A percentile compares a stretch with the other conserved stretches of the same genome.
Conservation (phyloP, 805 yeast species). For the Kuraishia cidri region DNA sequence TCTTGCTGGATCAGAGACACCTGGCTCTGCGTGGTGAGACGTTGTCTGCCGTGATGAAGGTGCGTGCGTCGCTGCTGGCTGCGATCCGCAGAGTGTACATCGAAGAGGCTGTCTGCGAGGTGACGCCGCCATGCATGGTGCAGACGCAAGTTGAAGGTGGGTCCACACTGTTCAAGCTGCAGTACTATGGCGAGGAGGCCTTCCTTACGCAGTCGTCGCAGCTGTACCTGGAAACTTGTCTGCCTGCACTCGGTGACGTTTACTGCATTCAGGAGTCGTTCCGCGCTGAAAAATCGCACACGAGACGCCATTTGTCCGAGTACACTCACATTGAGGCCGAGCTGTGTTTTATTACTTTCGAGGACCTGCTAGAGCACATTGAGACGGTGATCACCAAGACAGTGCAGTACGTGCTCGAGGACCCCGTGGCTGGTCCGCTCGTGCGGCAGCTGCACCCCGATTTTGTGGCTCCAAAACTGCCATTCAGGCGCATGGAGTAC, state of each 20-base stretch:
- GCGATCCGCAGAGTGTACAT: constrained; percentile 69
- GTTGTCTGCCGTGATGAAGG: constrained; percentile 86
- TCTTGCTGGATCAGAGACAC: constrained; percentile 91
- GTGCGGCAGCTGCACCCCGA: constrained; percentile 88
- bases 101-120: constrained; percentile 76
- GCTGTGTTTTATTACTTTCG: constrained; percentile 79
- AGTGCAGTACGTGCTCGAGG: constrained; percentile 72
- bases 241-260: constrained; percentile 95
- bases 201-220: constrained; percentile 95
- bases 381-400: constrained; percentile 68
- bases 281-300: constrained; percentile 98
- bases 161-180: constrained; percentile 84
- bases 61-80: constrained; percentile 71
- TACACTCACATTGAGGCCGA: constrained; percentile 97
- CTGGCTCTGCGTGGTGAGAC: constrained; percentile 95
- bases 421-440: constrained; percentile 88
- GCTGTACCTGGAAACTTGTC: constrained; percentile 90
- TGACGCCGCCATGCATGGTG: constrained; percentile 99
- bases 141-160: constrained; percentile 99
- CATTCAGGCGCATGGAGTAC: constrained; percentile 90
- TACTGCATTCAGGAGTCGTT: constrained; percentile 97
- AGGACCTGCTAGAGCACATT: constrained; percentile 77
- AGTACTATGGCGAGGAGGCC: constrained; percentile 96
- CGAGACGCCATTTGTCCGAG: constrained; percentile 95
- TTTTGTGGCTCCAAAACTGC: constrained; percentile 72